Percentiles rank a stretch among this genome's conserved stretches.
Evolutionary conservation across 495 filamentous ascomycete genomes (phyloP).

Genomic region (Friedmanniomyces simplex): DNA sequence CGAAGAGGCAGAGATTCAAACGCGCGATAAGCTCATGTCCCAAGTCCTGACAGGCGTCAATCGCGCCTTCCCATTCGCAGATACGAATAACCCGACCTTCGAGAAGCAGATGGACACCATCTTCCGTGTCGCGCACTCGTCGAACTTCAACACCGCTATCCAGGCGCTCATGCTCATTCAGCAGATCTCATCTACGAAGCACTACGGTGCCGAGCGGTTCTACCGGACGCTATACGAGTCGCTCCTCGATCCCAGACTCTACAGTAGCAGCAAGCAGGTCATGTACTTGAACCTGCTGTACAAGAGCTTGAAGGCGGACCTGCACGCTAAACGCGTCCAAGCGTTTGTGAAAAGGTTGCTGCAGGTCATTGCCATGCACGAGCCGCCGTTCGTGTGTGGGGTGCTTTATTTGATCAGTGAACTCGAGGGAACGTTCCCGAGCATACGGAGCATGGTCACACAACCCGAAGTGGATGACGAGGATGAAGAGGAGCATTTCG

Average conservation of each 20-base stretch:
- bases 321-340: constrained; percentile 79
- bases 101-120: constrained; percentile 85
- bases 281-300: constrained; percentile 89
- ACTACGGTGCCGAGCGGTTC: constrained; percentile 73
- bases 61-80: constrained; percentile 85
- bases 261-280: constrained; percentile 86
- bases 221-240: constrained; percentile 94
- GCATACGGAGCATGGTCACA: constrained; percentile 60
- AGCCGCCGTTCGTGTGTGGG: constrained; percentile 84
- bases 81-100: constrained; percentile 58
- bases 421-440: constrained; percentile 62
- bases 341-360: constrained; percentile 85
- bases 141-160: constrained; percentile 97
- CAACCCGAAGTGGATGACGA: constrained; percentile 56
- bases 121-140: constrained; percentile 90
- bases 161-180: constrained; percentile 94
- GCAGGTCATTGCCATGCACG: constrained; percentile 76
- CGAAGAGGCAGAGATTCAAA: constrained; percentile 52
- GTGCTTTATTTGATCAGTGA: constrained; percentile 79
- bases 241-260: constrained; percentile 75
- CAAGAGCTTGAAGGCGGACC: constrained; percentile 73
- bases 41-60: constrained; percentile 89
- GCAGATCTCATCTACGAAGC: constrained; percentile 71
- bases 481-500: constrained; percentile 66
- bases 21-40: constrained; percentile 80